Evolutionary conservation across 106 monocot species (phyloP), one percentile per base, ranked within the genome.

Genomic region (Dioscorea alata): DNA sequence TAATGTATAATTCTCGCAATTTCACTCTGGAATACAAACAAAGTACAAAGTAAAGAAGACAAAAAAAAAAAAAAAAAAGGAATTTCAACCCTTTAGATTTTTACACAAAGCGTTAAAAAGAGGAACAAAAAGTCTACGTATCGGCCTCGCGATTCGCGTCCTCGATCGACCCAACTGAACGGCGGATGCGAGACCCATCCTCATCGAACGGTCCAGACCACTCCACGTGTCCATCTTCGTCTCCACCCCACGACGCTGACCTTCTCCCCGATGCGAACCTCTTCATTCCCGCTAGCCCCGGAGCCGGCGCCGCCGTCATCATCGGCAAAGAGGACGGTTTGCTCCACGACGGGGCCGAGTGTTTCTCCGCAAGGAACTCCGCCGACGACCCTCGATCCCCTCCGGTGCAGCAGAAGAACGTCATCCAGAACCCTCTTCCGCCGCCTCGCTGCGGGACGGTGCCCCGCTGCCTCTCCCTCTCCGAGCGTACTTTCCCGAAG

Each of bases 401-500:
- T 0, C 23, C 56, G 13, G 54, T 25, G 32, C 68, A n/a, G 33
- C 56, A 69, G 68, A 49, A 69, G 13, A 15, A 4, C 4, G n/a
- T 5, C 9, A 9, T 32, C 53, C 52, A 32, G 78, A 15, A 21
- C 28, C 18, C 48, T 64, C 56, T 17, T 17, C 33, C 73, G 31
- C n/a, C 49, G 20, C 52, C 57, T 33, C 25, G 50, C 5, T 17
- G 25, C 34, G 16, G 9, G 53, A 51, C 17, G 9, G 18, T 6
- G 6, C 42, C 42, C 31, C 69, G 53, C 59, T 62, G 32, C 52
- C 70, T 22, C 49, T 81, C 80, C 61, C 73, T 17, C 7, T 75
- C 82, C 1, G 90, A 86, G 20, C 76, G 63, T 14, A 90, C 86
- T 49, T 84, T 86, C 12, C 86, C 90, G 50, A 90, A 71, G 49